phyloP scores from a whole-genome alignment of 164 flowering plant genomes.

The Paratinospora sagittata region DNA sequence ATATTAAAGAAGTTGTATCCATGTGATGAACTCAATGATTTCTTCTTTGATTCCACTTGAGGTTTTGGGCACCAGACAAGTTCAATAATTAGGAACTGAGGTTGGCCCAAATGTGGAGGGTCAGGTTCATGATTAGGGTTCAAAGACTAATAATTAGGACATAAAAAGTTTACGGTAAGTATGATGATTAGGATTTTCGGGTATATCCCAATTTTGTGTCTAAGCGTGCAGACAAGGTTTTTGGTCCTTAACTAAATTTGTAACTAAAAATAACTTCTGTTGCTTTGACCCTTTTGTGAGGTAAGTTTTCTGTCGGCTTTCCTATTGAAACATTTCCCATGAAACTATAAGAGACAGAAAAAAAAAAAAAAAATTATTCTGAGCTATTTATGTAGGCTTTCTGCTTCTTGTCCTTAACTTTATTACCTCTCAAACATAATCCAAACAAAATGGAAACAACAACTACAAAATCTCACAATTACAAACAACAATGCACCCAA shows the following conservation, averaged over 20 bases:
- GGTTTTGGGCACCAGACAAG: background rate
- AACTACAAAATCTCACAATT: background rate
- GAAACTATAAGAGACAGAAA: background rate
- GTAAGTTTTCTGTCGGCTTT: background rate
- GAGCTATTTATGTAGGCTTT: background rate
- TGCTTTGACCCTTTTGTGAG: background rate
- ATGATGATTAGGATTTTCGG: too few species aligned
- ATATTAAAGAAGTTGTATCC: too few species aligned
- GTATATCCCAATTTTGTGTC: too few species aligned
- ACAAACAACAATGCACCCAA: background rate
- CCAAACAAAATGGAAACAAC: background rate
- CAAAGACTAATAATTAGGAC: too few species aligned
- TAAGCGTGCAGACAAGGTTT: too few species aligned
- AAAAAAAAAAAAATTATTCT: slow-evolving; percentile 10
- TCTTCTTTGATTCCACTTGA: background rate
- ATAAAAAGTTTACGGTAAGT: too few species aligned
- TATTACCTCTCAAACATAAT: slow-evolving; percentile 2
- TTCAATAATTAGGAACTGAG: background rate
- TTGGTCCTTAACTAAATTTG: background rate
- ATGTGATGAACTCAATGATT: too few species aligned
- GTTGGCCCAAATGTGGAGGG: too few species aligned
- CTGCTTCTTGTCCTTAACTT: background rate
- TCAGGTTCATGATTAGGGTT: too few species aligned
- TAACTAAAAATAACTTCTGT: background rate
- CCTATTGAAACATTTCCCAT: background rate